Evolutionary conservation across 768 basidiomycete species (phyloP), one percentile per base, ranked within the genome.

Genomic region (Coprinopsis sp.): DNA sequence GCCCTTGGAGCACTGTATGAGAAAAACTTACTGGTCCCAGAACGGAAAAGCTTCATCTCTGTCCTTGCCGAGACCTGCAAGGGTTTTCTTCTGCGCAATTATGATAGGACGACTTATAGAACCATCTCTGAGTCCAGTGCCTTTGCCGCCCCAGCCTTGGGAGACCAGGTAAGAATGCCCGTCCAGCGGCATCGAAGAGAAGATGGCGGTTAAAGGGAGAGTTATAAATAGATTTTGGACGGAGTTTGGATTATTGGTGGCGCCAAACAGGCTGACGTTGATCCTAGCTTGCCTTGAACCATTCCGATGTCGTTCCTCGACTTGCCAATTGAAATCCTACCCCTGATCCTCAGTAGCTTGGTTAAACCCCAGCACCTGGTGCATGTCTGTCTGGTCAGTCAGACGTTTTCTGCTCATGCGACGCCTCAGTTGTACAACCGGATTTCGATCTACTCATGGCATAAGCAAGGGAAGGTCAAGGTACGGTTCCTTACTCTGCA

Each of bases 1-100:
- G n/a, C n/a, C n/a, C n/a, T n/a, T n/a, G n/a, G n/a, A n/a, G n/a
- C n/a, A n/a, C n/a, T n/a, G n/a, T n/a, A 51, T 23, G 38, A 33
- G 7, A 41, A 38, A 16, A 37, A 76, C 89, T 65, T 56, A 95
- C 92, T 96, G 91, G 63, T 97, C 93, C 93, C 93, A 97, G 77
- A 97, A 97, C 41, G 93, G 92, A 61, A 93, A 92, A 0, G 91
- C 91, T 56, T 94, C 92, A 58, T 95, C 93, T 54, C 92, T 78
- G 63, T 97, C 91, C 62, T 91, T 93, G 46, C 93, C 93, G 48
- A 97, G 64, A 2, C 93, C 93, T 8, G 79, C 69, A n/a, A 94
- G 71, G 4, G 76, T 89, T 66, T 84, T 85, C 71, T 96, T 96
- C 61, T 87, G 86, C 1, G 84, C 75, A 31, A 92, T 78, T 4